Base-by-base conservation (phyloP, 2,329 filamentous ascomycete genomes). In the Elsinoe ampelina region DNA sequence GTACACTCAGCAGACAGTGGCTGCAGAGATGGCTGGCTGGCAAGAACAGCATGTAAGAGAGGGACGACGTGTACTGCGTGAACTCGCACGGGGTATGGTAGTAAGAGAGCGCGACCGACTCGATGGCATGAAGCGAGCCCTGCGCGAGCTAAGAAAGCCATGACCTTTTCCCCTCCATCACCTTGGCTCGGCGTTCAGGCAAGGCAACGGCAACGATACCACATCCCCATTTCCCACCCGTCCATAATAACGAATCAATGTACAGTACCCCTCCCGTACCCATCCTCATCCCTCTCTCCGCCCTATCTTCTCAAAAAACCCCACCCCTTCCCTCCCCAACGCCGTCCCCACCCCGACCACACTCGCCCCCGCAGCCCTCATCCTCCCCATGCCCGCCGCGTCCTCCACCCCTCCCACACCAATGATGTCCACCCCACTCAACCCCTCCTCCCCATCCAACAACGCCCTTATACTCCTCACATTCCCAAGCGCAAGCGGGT, bases 1-100 rank as follows among this genome's bases (percentile, higher is more conserved):
- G 51, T 95, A 93, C 70, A 95, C 91, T 48, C 92, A 96, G 72
- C 89, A 95, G 70, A 89, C 92, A 12, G 92, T 97, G 20, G 92
- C 95, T 5, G 80, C 83, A 1, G 93, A 98, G 73, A 71, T 98
- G 57, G 93, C 93, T 0, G 90, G 88, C 13, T 98, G 93, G 89
- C 91, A 95, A 66, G 89, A 95, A 39, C 82, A 90, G 74, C 84
- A 95, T 66, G 88, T 89, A 62, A 82, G 81, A 65, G 83, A 88
- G 73, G 90, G 87, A 1, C 77, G 84, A 59, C 80, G 80, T 58
- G 87, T 89, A 26, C 80, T 96, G 60, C 82, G 79, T 62, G 83
- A 89, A 47, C 81, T 95, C 63, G 92, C 87, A 15, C 80, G 78
- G 65, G 82, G 82, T 32, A 90, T 91, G 80, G 76, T 97, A 22